Evolutionary conservation across 2,329 filamentous ascomycete genomes (phyloP).

Genomic region (Shiraia bambusicola): DNA sequence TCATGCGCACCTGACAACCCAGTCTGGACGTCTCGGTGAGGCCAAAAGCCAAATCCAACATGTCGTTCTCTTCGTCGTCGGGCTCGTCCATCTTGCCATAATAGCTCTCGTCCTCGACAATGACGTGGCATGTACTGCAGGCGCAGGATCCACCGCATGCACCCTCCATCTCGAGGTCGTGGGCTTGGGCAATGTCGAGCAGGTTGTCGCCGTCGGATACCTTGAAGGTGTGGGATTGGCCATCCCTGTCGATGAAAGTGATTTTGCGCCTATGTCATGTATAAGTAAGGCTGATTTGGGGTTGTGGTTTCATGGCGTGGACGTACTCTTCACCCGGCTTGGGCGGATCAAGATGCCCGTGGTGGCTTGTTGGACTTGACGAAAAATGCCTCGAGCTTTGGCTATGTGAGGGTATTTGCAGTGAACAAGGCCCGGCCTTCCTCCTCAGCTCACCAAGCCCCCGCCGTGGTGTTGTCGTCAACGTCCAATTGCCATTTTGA

Average conservation of each 20-base stretch:
- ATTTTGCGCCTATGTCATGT: slow-evolving; percentile 67
- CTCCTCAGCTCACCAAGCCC: background rate
- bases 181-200: slow-evolving; percentile 88
- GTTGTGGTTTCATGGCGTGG: slow-evolving; percentile 3
- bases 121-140: slow-evolving; percentile 90
- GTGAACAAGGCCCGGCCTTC: background rate
- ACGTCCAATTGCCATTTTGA: slow-evolving; percentile 20
- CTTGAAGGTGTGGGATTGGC: slow-evolving; percentile 70
- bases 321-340: slow-evolving; percentile 89
- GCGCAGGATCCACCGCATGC: slow-evolving; percentile 94
- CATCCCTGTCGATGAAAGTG: slow-evolving; percentile 93
- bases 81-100: slow-evolving; percentile 70
- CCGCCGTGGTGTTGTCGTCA: slow-evolving; percentile 5
- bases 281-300: slow-evolving; percentile 1
- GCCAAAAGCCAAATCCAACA: slow-evolving; percentile 81
- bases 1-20: slow-evolving; percentile 92
- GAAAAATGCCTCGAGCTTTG: slow-evolving; percentile 60
- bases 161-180: slow-evolving; percentile 98
- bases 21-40: slow-evolving; percentile 81
- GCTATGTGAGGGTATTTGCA: slow-evolving; percentile 5
- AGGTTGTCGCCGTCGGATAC: slow-evolving; percentile 89
- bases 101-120: slow-evolving; percentile 71
- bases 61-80: slow-evolving; percentile 50
- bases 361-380: slow-evolving; percentile 59
- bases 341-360: slow-evolving; percentile 81